A percentile compares a stretch with the other conserved stretches of the same genome.
phyloP scores from a whole-genome alignment of 257 asterid species.

The Scutellaria minor region DNA sequence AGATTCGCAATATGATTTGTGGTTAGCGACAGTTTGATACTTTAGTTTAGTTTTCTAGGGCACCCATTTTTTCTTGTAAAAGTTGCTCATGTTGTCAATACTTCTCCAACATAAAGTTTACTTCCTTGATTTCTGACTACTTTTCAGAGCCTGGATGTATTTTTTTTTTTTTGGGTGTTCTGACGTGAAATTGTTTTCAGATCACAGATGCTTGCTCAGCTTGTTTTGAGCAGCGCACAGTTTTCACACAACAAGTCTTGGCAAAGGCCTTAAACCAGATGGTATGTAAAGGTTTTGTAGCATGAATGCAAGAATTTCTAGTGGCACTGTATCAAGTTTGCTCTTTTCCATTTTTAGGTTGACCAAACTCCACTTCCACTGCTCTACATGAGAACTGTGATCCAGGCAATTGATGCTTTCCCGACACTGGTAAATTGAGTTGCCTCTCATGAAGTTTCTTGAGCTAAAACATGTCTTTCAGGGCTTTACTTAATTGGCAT shows the following conservation, averaged over 20 bases:
- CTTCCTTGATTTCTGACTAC: conserved; percentile 19
- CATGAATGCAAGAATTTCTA: conserved; percentile 23
- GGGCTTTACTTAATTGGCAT: conserved; percentile 13
- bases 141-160: conserved; percentile 1
- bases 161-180: neutral
- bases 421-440: conserved; percentile 78
- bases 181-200: conserved; percentile 48
- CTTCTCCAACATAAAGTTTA: conserved; percentile 14
- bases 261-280: conserved; percentile 82
- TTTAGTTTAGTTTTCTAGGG: neutral
- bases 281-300: conserved; percentile 54
- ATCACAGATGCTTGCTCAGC: conserved; percentile 96
- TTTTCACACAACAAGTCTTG: conserved; percentile 95
- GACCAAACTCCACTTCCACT: conserved; percentile 92
- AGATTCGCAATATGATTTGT: neutral
- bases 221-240: conserved; percentile 99
- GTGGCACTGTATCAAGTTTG: conserved; percentile 12
- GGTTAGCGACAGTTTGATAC: conserved; percentile 15
- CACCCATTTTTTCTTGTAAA: conserved; percentile 4
- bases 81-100: neutral
- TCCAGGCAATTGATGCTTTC: conserved; percentile 96
- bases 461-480: neutral
- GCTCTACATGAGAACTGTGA: conserved; percentile 97
- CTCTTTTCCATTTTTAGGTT: conserved; percentile 53
- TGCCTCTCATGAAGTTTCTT: conserved; percentile 11